Conservation (phyloP, 2,329 filamentous ascomycete genomes). For the Penicillium sp. region DNA sequence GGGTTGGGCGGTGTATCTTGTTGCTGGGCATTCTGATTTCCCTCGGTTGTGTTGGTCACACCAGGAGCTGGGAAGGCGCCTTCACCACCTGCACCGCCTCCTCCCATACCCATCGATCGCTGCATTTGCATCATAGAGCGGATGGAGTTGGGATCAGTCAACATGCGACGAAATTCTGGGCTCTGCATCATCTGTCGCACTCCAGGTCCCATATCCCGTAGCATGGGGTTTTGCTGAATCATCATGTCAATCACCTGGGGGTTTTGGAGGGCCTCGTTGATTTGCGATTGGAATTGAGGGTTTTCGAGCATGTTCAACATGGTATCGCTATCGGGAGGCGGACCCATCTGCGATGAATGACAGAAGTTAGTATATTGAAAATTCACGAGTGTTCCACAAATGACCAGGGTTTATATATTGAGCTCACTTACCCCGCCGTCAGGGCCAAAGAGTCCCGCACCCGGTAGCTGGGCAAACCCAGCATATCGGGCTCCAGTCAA, state of each 20-base stretch:
- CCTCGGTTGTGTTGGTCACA: constrained; percentile 78
- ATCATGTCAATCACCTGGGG: constrained; percentile 93
- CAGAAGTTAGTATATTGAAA: not conserved
- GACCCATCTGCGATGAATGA: constrained; percentile 70
- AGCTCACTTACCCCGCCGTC: constrained; percentile 78
- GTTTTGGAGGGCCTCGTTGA: constrained; percentile 95
- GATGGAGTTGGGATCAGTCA: constrained; percentile 85
- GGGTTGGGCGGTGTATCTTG: constrained; percentile 30
- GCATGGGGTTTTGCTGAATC: constrained; percentile 85
- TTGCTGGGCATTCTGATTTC: constrained; percentile 38
- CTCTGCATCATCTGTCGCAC: constrained; percentile 84
- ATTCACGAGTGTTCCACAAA: not conserved
- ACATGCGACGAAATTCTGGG: constrained; percentile 84
- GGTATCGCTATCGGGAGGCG: constrained; percentile 76
- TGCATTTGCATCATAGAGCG: constrained; percentile 81
- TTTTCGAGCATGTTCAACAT: constrained; percentile 84
- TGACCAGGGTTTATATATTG: not conserved
- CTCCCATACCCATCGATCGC: constrained; percentile 56
- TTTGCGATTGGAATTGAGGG: constrained; percentile 78
- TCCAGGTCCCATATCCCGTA: constrained; percentile 67
- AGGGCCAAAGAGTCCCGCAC: constrained; percentile 84
- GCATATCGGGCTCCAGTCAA: constrained; percentile 92
- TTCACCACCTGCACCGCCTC: constrained; percentile 49
- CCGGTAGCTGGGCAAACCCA: constrained; percentile 84
- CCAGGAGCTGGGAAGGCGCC: constrained; percentile 83